Evolutionary conservation across 208 protist genomes (phyloP), one percentile per base, ranked within the genome.

Genomic region (Crithidia sp.): DNA sequence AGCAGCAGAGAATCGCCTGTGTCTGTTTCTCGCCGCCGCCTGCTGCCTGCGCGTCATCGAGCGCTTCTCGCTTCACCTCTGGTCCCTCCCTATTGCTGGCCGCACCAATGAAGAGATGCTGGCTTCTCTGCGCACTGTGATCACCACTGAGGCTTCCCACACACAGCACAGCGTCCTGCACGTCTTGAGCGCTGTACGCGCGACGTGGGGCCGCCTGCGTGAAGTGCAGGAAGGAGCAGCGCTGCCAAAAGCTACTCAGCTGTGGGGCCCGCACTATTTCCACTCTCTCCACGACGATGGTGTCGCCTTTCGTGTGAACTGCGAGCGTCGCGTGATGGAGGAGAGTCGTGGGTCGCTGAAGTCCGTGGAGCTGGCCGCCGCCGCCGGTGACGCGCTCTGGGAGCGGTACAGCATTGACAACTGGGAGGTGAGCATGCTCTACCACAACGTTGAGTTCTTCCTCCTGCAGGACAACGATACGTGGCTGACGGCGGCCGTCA

Each of bases 341-440:
- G 71, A 76, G 16, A 16, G 40, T 47, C 61, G 44, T 2, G 54
- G 59, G 40, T 13, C 56, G 4, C 81, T 85, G 40, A 77, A 68
- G 19, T 86, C 85, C 2, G 76, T 76, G 16, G 74, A 86, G 36
- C 50, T 90, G 28, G 77, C 82, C 8, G 71, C 70, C 16, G 76
- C 81, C 57, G 58, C 81, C 7, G 82, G 85, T 9, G 82, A 79
- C 17, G 14, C 73, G 2, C 57, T 87, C 14, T 74, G 64, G 60
- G 76, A 80, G 8, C 43, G 40, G 41, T 70, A 83, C 61, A 45
- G 81, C 16, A 28, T 28, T 1, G 7, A 47, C 28, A 58, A 68
- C 12, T 88, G 81, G 86, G 39, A 64, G 14, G 83, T 91, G 49
- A 85, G 76, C 59, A 88, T 87, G 83, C 44, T 87, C 16, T 85